Conservation (phyloP, 2,329 filamentous ascomycete species). For the Thielaviopsis euricoi region DNA sequence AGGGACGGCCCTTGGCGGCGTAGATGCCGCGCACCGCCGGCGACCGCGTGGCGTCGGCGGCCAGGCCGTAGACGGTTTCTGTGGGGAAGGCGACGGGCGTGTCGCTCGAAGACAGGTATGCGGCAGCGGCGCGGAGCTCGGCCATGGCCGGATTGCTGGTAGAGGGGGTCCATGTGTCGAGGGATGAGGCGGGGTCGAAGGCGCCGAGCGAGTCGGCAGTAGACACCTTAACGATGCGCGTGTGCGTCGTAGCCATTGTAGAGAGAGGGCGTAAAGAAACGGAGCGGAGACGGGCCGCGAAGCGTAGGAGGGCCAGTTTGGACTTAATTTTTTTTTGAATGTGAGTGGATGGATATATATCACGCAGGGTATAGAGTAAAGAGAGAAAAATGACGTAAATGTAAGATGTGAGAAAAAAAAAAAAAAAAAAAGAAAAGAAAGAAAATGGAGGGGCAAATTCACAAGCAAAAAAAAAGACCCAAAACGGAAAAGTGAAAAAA, state of each 20-base stretch:
- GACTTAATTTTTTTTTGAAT: too few species aligned
- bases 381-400: not conserved
- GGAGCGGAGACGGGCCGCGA: not conserved
- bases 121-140: conserved; percentile 46
- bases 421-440: conserved; percentile 4
- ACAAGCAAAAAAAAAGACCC: not conserved
- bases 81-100: conserved; percentile 88
- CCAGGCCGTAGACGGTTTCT: conserved; percentile 92
- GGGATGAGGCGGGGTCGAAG: conserved; percentile 19
- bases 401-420: not conserved
- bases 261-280: conserved; percentile 1
- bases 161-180: conserved; percentile 28
- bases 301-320: too few species aligned
- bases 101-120: conserved; percentile 45
- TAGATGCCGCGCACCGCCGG: conserved; percentile 83
- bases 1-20: conserved; percentile 72
- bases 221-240: conserved; percentile 22
- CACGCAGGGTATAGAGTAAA: too few species aligned
- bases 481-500: not conserved
- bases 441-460: conserved; percentile 7
- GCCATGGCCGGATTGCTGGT: conserved; percentile 19
- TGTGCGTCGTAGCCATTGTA: conserved; percentile 24
- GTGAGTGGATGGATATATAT: too few species aligned
- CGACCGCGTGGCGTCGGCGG: conserved; percentile 84
- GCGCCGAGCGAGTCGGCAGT: conserved; percentile 19